phyloP scores from a whole-genome alignment of 352 stramenopile species.

The Phytophthora pistaciae region DNA sequence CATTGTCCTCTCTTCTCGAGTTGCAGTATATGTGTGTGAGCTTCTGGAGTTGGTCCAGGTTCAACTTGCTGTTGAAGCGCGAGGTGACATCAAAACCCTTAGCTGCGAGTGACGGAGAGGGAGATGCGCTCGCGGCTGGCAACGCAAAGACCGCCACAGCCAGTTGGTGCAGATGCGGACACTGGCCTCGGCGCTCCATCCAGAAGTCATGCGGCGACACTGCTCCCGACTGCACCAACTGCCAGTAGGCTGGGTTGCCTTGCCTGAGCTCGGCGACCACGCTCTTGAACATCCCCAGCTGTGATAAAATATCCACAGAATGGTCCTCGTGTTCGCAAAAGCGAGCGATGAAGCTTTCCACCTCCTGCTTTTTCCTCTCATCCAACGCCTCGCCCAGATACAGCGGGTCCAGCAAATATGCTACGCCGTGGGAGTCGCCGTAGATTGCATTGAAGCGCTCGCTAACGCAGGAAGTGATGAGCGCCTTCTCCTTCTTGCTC shows the following conservation, averaged over 20 bases:
- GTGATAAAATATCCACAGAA: slow-evolving; percentile 50
- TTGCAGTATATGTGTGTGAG: slow-evolving; percentile 77
- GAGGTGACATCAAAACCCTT: slow-evolving; percentile 46
- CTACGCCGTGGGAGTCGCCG: slow-evolving; percentile 64
- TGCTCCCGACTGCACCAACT: slow-evolving; percentile 53
- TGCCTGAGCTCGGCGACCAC: slow-evolving; percentile 64
- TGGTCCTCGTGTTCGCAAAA: slow-evolving; percentile 51
- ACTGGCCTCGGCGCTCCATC: slow-evolving; percentile 58
- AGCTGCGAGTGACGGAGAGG: slow-evolving; percentile 44
- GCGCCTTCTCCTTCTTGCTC: slow-evolving; percentile 80
- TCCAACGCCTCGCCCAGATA: slow-evolving; percentile 62
- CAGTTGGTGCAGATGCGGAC: slow-evolving; percentile 67
- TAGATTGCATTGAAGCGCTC: slow-evolving; percentile 78
- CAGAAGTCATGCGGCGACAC: slow-evolving; percentile 68
- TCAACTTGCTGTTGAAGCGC: slow-evolving; percentile 51
- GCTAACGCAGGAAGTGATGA: slow-evolving; percentile 70
- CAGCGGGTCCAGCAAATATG: slow-evolving; percentile 67
- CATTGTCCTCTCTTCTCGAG: slow-evolving; percentile 28
- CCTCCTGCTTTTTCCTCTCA: slow-evolving; percentile 49
- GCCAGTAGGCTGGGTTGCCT: slow-evolving; percentile 65
- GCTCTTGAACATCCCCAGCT: slow-evolving; percentile 59
- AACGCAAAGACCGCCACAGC: slow-evolving; percentile 65
- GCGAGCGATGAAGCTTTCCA: slow-evolving; percentile 55
- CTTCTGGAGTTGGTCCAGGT: slow-evolving; percentile 57
- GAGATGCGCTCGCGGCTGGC: slow-evolving; percentile 51